phyloP scores from a whole-genome alignment of 495 filamentous ascomycete species.

The Paragyromitra xinjiangensis region DNA sequence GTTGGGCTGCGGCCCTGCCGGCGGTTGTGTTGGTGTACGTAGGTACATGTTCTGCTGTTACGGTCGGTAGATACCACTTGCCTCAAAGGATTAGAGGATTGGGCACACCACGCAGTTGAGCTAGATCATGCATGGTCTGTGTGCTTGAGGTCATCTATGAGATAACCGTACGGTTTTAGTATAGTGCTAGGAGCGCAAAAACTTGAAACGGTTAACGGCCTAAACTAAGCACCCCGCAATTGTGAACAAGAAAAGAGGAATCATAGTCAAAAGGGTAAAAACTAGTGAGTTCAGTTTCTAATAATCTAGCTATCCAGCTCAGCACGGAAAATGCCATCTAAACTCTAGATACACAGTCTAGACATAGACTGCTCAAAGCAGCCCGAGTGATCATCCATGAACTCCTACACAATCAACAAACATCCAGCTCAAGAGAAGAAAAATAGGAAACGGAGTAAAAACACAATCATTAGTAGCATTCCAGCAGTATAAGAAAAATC shows the following conservation, averaged over 20 bases:
- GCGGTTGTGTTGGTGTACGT: neutral
- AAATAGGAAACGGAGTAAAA: neutral
- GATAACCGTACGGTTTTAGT: neutral
- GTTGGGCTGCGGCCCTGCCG: neutral
- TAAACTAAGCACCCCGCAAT: neutral
- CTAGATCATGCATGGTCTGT: neutral
- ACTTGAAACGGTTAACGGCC: neutral
- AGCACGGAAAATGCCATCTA: neutral
- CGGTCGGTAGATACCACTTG: neutral
- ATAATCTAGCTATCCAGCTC: neutral
- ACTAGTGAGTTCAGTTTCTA: neutral
- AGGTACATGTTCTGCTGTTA: neutral
- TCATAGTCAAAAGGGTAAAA: neutral
- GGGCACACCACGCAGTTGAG: neutral
- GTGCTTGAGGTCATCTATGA: neutral
- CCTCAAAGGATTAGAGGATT: neutral
- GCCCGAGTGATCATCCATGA: neutral
- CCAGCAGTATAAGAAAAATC: neutral
- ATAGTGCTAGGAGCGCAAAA: neutral
- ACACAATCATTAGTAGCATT: neutral
- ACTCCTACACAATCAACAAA: neutral
- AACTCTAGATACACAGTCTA: neutral
- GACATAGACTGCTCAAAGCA: neutral
- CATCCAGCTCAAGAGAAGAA: neutral
- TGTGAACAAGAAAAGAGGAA: neutral